Evolutionary conservation across 108 stramenopile species (phyloP).

Genomic region (Schizochytrium sp.): DNA sequence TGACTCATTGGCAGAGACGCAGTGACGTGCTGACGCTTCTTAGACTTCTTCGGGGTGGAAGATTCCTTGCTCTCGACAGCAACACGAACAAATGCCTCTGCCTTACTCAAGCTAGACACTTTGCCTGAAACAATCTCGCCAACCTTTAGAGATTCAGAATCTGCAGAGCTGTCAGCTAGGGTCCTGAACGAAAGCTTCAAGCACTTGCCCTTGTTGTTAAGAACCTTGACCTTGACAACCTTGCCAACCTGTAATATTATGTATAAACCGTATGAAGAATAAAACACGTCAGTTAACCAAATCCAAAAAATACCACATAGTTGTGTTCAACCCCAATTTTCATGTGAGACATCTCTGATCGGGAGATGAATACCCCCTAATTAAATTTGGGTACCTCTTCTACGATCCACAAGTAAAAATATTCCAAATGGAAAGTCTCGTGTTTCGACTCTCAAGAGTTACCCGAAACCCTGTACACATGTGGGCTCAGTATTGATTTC

Average conservation of each 20-base stretch:
- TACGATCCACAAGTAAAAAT: not conserved
- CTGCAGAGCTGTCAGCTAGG: not conserved
- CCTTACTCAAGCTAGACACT: not conserved
- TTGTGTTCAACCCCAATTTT: too few species aligned
- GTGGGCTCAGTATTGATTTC: not conserved
- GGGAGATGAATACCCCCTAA: not conserved
- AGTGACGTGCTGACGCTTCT: not conserved
- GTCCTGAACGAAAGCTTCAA: not conserved
- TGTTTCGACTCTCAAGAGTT: constrained; percentile 33
- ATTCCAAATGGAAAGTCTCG: not conserved
- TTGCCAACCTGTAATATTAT: constrained; percentile 34
- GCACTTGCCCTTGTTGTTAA: not conserved
- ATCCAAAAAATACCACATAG: too few species aligned
- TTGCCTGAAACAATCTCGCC: not conserved
- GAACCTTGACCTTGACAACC: constrained; percentile 43
- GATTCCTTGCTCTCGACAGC: not conserved
- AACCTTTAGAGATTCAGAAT: not conserved
- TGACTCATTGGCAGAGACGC: not conserved
- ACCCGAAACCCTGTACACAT: not conserved
- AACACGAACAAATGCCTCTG: not conserved
- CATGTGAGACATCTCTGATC: not conserved
- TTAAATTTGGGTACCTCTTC: constrained; percentile 15
- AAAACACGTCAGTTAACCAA: not conserved
- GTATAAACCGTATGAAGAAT: not conserved
- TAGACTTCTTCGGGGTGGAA: not conserved